These are phyloP conservation scores for Botryosphaeria dothidea DNA, from an alignment of 2,329 filamentous ascomycete genomes.

Conservation along the genomic window DNA sequence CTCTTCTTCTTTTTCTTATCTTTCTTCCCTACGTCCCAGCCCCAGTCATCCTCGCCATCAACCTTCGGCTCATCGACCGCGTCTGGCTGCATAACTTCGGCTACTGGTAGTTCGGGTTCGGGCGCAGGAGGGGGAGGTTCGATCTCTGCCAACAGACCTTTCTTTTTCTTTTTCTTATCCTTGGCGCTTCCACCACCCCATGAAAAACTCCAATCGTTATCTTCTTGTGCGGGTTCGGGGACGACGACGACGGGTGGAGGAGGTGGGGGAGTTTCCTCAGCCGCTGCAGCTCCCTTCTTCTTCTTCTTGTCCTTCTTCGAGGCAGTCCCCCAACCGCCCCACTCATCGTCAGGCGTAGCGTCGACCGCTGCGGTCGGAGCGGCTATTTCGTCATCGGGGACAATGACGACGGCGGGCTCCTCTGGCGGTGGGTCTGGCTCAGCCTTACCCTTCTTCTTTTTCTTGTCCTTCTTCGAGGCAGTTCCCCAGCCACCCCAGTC, in stretches of 20 bases:
- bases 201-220: constrained; percentile 28
- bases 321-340: constrained; percentile 17
- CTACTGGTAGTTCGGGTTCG: constrained; percentile 31
- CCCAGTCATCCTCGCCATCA: constrained; percentile 4
- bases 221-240: not conserved
- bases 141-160: constrained; percentile 31
- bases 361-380: not conserved
- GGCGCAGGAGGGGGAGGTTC: constrained; percentile 5
- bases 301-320: constrained; percentile 44
- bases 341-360: not conserved
- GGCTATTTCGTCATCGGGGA: not conserved
- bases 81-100: constrained; percentile 27
- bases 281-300: constrained; percentile 47
- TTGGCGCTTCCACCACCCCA: constrained; percentile 30
- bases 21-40: constrained; percentile 24
- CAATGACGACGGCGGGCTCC: constrained; percentile 3
- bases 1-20: constrained; percentile 34
- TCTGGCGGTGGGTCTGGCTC: not conserved
- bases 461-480: constrained; percentile 25
- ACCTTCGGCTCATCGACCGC: constrained; percentile 8
- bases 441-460: constrained; percentile 29
- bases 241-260: not conserved
- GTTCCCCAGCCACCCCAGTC: constrained; percentile 21
- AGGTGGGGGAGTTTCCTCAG: not conserved
- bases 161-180: constrained; percentile 40